Percentiles rank a stretch among this genome's conserved stretches.
These are phyloP conservation scores for Talaromyces liani DNA, from an alignment of 495 filamentous ascomycete genomes.

Conservation along the genomic window DNA sequence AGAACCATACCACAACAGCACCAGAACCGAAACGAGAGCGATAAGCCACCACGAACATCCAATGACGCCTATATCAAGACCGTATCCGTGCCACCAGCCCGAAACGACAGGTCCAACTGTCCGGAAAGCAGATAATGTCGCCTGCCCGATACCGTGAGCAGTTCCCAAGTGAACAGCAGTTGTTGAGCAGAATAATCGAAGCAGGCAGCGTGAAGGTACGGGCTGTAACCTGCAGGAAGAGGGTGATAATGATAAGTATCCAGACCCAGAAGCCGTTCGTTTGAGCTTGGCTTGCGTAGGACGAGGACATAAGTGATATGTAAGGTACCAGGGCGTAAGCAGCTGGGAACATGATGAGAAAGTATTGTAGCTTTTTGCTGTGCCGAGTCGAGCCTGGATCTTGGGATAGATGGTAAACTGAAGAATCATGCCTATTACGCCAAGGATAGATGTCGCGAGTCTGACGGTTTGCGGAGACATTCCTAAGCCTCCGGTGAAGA, in stretches of 20 bases:
- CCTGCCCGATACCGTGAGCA: conserved; percentile 75
- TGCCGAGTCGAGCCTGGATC: conserved; percentile 60
- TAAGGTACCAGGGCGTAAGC: conserved; percentile 39
- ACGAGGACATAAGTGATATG: conserved; percentile 60
- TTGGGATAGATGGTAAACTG: conserved; percentile 51
- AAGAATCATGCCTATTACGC: too few species aligned
- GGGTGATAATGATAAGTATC: conserved; percentile 57
- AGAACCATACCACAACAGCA: conserved; percentile 54
- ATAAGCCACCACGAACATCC: conserved; percentile 75
- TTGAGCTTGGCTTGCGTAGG: conserved; percentile 48
- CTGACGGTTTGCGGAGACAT: too few species aligned
- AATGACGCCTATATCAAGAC: conserved; percentile 60
- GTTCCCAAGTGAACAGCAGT: conserved; percentile 77
- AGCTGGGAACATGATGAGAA: conserved; percentile 64
- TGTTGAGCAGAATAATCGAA: conserved; percentile 73
- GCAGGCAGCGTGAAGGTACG: conserved; percentile 78
- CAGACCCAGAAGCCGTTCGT: conserved; percentile 60
- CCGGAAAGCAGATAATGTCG: conserved; percentile 59
- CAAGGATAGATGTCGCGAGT: too few species aligned
- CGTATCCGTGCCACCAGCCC: conserved; percentile 64
- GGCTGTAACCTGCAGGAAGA: conserved; percentile 67
- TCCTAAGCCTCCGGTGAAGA: too few species aligned
- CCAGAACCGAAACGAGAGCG: conserved; percentile 53
- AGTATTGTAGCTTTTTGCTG: conserved; percentile 58
- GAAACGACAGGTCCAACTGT: conserved; percentile 69